Conservation (phyloP, 768 basidiomycete genomes). For the Crassisporium funariophilum region DNA sequence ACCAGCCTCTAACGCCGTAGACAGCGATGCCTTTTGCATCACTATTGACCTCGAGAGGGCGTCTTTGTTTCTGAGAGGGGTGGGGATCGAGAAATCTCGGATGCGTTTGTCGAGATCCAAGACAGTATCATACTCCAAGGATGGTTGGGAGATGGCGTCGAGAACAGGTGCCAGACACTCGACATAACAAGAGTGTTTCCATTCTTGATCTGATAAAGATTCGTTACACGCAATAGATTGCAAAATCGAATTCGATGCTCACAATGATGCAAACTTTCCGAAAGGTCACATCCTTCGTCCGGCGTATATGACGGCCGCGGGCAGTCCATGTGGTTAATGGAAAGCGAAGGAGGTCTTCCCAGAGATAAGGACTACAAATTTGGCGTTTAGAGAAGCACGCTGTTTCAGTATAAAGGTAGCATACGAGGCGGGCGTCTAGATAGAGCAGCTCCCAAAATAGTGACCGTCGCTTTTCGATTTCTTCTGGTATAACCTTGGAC, state of each 20-base stretch:
- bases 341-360: conserved; percentile 68
- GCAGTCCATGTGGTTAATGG: conserved; percentile 63
- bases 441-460: conserved; percentile 73
- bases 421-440: conserved; percentile 61
- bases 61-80: conserved; percentile 45
- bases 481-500: conserved; percentile 69
- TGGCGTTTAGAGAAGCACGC: background rate
- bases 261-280: conserved; percentile 46
- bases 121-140: conserved; percentile 49
- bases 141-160: conserved; percentile 56
- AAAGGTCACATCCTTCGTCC: conserved; percentile 38
- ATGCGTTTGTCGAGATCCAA: conserved; percentile 60
- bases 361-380: conserved; percentile 55
- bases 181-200: conserved; percentile 67
- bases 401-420: conserved; percentile 13
- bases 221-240: conserved; percentile 7
- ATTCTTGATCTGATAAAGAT: conserved; percentile 57
- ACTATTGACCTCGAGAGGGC: conserved; percentile 45
- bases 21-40: conserved; percentile 62
- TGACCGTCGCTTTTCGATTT: conserved; percentile 66
- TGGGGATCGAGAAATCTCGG: conserved; percentile 62
- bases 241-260: conserved; percentile 14
- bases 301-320: conserved; percentile 46
- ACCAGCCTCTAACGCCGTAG: conserved; percentile 67
- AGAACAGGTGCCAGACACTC: conserved; percentile 64